Evolutionary conservation across 129 eudicot species (phyloP).

Genomic region (Arctium minus): DNA sequence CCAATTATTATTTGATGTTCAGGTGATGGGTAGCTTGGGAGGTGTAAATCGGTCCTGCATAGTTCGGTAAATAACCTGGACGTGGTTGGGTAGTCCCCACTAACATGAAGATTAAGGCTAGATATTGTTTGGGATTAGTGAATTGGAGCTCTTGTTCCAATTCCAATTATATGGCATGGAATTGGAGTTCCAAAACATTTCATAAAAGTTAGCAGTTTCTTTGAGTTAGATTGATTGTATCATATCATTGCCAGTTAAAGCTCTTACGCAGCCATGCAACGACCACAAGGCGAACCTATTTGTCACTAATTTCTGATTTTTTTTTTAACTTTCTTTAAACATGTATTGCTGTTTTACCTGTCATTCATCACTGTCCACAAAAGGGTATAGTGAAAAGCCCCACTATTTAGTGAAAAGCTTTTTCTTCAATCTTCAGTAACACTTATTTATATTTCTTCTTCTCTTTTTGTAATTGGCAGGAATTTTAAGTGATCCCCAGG

Average conservation of each 20-base stretch:
- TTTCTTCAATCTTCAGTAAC: background rate
- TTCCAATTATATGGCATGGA: background rate
- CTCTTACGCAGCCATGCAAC: background rate
- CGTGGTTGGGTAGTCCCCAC: background rate
- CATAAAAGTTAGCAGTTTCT: background rate
- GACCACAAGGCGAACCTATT: background rate
- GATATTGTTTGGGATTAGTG: background rate
- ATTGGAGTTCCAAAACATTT: background rate
- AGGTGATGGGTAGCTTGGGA: background rate
- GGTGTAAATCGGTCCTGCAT: background rate
- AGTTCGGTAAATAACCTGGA: background rate
- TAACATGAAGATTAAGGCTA: background rate
- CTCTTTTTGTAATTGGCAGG: slow-evolving; percentile 15
- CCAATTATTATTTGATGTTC: no score
- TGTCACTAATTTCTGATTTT: background rate
- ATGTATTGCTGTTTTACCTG: background rate
- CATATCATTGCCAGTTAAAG: slow-evolving; percentile 5
- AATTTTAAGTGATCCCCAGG: background rate
- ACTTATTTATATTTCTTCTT: slow-evolving; percentile 3
- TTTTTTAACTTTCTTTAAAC: background rate
- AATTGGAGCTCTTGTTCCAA: background rate
- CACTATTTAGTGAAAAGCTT: background rate
- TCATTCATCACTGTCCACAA: background rate
- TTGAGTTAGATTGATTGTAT: background rate
- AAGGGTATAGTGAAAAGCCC: background rate